These are phyloP conservation scores for Cenchrus americanus DNA, from an alignment of 176 grass and related monocot genomes.

Conservation along the genomic window DNA sequence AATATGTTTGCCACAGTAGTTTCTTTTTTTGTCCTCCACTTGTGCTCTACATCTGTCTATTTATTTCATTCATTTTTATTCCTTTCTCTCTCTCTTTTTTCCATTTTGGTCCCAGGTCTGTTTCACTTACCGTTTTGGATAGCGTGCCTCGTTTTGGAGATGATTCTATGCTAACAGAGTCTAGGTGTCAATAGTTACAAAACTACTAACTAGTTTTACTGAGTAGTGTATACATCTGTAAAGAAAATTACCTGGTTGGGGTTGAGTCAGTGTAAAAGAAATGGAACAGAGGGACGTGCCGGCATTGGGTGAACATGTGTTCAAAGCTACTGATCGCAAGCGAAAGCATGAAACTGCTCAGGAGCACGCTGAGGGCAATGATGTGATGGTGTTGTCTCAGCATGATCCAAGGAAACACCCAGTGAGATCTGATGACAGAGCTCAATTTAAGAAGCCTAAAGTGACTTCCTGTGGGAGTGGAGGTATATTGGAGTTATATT, in stretches of 20 bases:
- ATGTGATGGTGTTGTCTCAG: neutral
- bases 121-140: slow-evolving; percentile 44
- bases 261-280: slow-evolving; percentile 45
- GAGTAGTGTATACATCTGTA: slow-evolving; percentile 51
- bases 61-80: slow-evolving; percentile 41
- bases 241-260: slow-evolving; percentile 41
- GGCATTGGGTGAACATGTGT: slow-evolving; percentile 49
- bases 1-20: neutral
- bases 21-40: slow-evolving; percentile 12
- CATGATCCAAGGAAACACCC: slow-evolving; percentile 32
- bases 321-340: slow-evolving; percentile 41
- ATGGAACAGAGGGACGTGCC: slow-evolving; percentile 64
- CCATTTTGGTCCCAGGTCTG: slow-evolving; percentile 42
- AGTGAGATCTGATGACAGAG: slow-evolving; percentile 4
- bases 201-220: slow-evolving; percentile 25
- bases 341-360: slow-evolving; percentile 45
- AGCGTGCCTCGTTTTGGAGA: slow-evolving; percentile 23
- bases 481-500: slow-evolving; percentile 62
- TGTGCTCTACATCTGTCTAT: slow-evolving; percentile 13
- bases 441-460: slow-evolving; percentile 42
- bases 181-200: slow-evolving; percentile 47
- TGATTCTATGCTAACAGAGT: slow-evolving; percentile 34
- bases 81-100: neutral
- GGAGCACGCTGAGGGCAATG: slow-evolving; percentile 32
- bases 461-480: slow-evolving; percentile 30